These are phyloP conservation scores for Collybia sordida DNA, from an alignment of 768 basidiomycete species.

Conservation along the genomic window DNA sequence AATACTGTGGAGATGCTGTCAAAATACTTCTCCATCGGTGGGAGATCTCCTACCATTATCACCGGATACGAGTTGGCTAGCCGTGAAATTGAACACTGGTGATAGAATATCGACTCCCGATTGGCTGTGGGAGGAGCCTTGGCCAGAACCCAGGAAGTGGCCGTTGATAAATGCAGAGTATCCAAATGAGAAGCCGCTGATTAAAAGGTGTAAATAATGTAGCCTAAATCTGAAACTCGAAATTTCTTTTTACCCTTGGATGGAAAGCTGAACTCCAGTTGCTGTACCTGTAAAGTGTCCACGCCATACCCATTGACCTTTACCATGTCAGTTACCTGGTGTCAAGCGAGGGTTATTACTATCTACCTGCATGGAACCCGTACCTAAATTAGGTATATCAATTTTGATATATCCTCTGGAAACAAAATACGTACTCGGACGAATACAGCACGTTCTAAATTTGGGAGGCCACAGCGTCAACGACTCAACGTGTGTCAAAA, in stretches of 20 bases:
- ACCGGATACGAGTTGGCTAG: constrained; percentile 24
- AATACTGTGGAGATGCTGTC: constrained; percentile 18
- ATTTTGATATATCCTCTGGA: neutral
- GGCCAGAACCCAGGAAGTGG: constrained; percentile 39
- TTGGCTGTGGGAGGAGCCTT: constrained; percentile 34
- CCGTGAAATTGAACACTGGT: constrained; percentile 32
- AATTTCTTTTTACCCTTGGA: constrained; percentile 31
- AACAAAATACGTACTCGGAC: constrained; percentile 22
- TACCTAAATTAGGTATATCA: constrained; percentile 15
- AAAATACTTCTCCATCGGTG: neutral
- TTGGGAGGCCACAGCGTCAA: neutral
- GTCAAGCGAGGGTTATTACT: neutral
- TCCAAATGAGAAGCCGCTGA: constrained; percentile 40
- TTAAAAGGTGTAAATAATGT: neutral
- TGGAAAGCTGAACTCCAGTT: constrained; percentile 35
- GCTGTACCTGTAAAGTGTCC: constrained; percentile 43
- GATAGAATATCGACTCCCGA: constrained; percentile 30
- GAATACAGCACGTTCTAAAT: constrained; percentile 28
- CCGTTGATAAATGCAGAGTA: constrained; percentile 45
- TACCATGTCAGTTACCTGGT: neutral
- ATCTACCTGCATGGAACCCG: constrained; percentile 27
- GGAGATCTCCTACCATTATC: constrained; percentile 23
- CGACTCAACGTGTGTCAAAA: neutral
- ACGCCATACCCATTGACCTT: constrained; percentile 43
- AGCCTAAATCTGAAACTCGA: neutral